Conservation (phyloP, 1,139 yeast species). For the Debaryomyces psychrophilus region DNA sequence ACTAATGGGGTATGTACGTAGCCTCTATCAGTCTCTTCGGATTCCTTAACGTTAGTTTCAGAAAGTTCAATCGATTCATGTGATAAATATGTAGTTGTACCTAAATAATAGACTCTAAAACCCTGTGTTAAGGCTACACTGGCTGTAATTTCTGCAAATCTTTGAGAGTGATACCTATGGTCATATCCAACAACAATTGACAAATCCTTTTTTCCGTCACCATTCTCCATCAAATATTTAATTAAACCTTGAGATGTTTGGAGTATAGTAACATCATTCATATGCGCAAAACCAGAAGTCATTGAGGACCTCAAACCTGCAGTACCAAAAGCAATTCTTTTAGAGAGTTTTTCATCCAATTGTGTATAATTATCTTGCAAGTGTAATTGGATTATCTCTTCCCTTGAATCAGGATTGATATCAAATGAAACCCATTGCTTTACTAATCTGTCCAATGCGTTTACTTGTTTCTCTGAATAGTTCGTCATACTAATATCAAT, state of each 20-base stretch:
- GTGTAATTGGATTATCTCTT: conserved; percentile 57
- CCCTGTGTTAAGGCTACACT: conserved; percentile 71
- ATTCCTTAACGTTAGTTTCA: conserved; percentile 7
- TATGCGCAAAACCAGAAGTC: conserved; percentile 88
- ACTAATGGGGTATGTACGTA: conserved; percentile 89
- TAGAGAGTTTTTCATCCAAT: conserved; percentile 53
- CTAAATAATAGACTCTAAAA: conserved; percentile 68
- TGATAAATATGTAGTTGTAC: conserved; percentile 35
- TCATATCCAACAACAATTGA: conserved; percentile 87
- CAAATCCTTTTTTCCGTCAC: conserved; percentile 14
- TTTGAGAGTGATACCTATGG: conserved; percentile 77
- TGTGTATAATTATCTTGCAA: conserved; percentile 40
- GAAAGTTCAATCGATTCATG: conserved; percentile 28
- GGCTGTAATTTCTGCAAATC: conserved; percentile 81
- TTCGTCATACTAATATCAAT: background rate
- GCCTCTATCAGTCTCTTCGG: conserved; percentile 16
- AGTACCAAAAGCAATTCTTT: conserved; percentile 83
- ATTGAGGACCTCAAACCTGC: conserved; percentile 87
- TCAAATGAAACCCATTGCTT: conserved; percentile 54
- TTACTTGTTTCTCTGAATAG: conserved; percentile 13
- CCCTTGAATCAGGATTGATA: conserved; percentile 54
- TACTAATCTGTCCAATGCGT: conserved; percentile 38
- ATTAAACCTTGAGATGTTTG: conserved; percentile 95
- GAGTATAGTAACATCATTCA: conserved; percentile 87
- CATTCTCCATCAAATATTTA: conserved; percentile 45